Evolutionary conservation across 176 grass and related monocot genomes (phyloP).

Genomic region (Saccharum officinarum): DNA sequence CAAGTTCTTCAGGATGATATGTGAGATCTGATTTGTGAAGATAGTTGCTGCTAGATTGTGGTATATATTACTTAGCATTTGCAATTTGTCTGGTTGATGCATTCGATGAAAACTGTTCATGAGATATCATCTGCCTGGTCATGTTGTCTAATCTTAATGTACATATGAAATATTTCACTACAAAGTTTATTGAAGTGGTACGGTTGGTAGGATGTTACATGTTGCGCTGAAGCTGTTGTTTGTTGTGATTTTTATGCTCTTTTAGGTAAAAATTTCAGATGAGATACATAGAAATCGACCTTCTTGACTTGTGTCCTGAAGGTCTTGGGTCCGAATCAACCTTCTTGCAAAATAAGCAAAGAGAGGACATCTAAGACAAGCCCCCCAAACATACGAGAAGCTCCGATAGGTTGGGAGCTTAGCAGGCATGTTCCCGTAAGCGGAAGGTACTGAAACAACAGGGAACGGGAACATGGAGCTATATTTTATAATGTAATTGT

Average conservation of each 20-base stretch:
- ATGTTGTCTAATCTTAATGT: not conserved
- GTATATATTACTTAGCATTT: not conserved
- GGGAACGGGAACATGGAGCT: no score
- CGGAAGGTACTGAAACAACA: no score
- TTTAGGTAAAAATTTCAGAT: not conserved
- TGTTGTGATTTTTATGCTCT: not conserved
- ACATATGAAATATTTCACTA: not conserved
- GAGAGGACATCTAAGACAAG: no score
- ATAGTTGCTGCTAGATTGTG: not conserved
- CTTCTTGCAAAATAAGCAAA: no score
- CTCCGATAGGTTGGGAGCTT: no score
- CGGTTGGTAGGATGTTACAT: no score
- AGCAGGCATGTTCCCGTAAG: no score
- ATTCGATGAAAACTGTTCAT: not conserved
- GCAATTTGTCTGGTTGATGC: not conserved
- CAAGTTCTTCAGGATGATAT: slow-evolving; percentile 56
- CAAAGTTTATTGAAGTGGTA: not conserved
- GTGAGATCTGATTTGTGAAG: not conserved
- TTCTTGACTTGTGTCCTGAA: no score
- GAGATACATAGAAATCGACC: no score
- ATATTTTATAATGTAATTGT: no score
- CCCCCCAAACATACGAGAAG: no score
- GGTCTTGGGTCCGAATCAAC: no score
- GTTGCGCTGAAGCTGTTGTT: not conserved
- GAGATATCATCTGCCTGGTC: not conserved